phyloP scores from a whole-genome alignment of 495 filamentous ascomycete genomes.

The Parmelia sp. region DNA sequence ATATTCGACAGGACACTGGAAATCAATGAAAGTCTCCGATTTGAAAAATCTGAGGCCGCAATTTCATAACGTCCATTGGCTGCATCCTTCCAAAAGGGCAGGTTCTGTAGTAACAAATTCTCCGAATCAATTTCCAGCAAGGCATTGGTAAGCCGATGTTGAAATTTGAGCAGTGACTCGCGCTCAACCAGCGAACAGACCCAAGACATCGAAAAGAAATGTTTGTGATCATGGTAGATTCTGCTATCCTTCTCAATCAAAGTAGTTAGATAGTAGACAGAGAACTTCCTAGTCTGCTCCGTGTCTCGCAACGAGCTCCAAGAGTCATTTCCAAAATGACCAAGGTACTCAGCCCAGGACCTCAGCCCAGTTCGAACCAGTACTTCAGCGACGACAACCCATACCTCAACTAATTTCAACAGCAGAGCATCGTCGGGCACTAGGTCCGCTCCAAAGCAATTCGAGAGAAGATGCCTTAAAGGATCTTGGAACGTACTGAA shows the following conservation, averaged over 20 bases:
- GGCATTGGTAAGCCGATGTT: constrained; percentile 53
- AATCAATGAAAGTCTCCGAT: constrained; percentile 54
- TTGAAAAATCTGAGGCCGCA: constrained; percentile 47
- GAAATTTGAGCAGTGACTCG: constrained; percentile 59
- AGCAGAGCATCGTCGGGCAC: constrained; percentile 54
- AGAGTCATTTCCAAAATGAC: constrained; percentile 48
- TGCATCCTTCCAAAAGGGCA: constrained; percentile 51
- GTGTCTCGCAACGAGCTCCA: constrained; percentile 60
- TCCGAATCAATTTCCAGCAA: constrained; percentile 44
- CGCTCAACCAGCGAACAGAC: constrained; percentile 58
- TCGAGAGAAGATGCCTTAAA: constrained; percentile 55
- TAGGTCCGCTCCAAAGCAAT: constrained; percentile 60
- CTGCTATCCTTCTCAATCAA: constrained; percentile 46
- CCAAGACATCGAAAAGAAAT: constrained; percentile 51
- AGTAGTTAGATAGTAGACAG: constrained; percentile 53
- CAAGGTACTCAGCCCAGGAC: constrained; percentile 55
- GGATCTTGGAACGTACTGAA: constrained; percentile 44
- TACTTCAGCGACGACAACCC: constrained; percentile 49
- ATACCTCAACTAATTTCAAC: constrained; percentile 51
- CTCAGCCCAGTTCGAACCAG: constrained; percentile 39
- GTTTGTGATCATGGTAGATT: constrained; percentile 41
- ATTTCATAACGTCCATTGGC: constrained; percentile 42
- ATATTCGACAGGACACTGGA: constrained; percentile 61
- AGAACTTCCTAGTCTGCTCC: constrained; percentile 57
- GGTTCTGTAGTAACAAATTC: constrained; percentile 52